These are phyloP conservation scores for Chondrus crispus DNA, from an alignment of 23 red algal species.

Conservation along the genomic window DNA sequence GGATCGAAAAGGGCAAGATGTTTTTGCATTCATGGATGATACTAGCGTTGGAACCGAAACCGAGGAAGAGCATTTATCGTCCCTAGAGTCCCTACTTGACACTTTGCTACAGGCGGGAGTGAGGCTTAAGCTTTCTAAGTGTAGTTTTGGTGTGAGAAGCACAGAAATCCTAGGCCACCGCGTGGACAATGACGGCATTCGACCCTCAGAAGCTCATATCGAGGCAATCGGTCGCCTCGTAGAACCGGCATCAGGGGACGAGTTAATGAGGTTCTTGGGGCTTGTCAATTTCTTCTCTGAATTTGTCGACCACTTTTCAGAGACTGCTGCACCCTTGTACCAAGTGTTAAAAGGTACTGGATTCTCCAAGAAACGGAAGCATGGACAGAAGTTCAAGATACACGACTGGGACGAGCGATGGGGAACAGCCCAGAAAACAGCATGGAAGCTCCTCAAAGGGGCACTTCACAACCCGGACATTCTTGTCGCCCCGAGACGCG, in stretches of 20 bases:
- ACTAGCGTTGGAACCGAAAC: too few relatives aligned
- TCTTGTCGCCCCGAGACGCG: not conserved
- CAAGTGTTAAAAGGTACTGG: slow-evolving; percentile 23
- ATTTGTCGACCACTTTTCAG: slow-evolving; percentile 17
- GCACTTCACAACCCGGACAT: not conserved
- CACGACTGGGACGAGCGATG: slow-evolving; percentile 11
- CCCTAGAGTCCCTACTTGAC: too few relatives aligned
- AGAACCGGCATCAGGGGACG: not conserved
- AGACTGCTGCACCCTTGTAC: not conserved
- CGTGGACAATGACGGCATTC: too few relatives aligned
- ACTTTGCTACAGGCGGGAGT: too few relatives aligned
- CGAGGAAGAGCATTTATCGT: too few relatives aligned
- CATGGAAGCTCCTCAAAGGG: not conserved
- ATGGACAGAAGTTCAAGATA: not conserved
- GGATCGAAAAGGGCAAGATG: too few relatives aligned
- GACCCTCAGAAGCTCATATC: not conserved
- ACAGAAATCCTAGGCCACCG: too few relatives aligned
- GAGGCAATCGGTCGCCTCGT: not conserved
- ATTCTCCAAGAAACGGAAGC: not conserved
- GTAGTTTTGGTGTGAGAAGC: too few relatives aligned
- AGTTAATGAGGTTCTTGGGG: not conserved
- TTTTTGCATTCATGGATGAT: too few relatives aligned
- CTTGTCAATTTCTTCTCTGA: slow-evolving; percentile 9
- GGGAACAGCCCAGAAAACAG: not conserved
- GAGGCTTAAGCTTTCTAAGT: too few relatives aligned